phyloP scores from a whole-genome alignment of 371 early-diverging fungal species.

The Smittium culicis region DNA sequence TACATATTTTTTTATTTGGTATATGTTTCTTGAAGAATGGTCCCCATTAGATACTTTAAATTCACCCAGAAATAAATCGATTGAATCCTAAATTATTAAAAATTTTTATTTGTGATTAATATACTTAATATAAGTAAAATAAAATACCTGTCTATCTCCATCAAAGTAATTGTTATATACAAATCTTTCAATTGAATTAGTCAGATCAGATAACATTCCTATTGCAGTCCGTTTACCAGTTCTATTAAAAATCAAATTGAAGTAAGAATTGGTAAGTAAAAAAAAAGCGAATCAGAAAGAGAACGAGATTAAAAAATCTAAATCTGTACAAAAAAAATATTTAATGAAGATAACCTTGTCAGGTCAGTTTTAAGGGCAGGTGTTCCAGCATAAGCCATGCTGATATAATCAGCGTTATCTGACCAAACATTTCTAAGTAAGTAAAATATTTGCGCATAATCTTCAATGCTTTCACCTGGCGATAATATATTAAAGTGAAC shows the following conservation, averaged over 20 bases:
- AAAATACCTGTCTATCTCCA: slow-evolving; percentile 61
- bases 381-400: slow-evolving; percentile 93
- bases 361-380: slow-evolving; percentile 96
- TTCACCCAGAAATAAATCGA: slow-evolving; percentile 61
- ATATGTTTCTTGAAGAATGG: background rate
- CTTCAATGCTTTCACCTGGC: slow-evolving; percentile 42
- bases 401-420: slow-evolving; percentile 94
- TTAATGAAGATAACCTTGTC: slow-evolving; percentile 40
- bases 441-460: slow-evolving; percentile 30
- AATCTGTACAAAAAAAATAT: no score
- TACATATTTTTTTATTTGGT: background rate
- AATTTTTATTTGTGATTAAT: background rate
- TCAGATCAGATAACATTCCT: slow-evolving; percentile 71
- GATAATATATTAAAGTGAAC: slow-evolving; percentile 44
- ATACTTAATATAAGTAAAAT: background rate
- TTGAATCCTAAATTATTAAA: slow-evolving; percentile 34
- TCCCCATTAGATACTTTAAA: slow-evolving; percentile 40
- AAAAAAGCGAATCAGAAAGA: background rate
- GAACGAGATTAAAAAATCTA: no score
- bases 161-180: slow-evolving; percentile 86
- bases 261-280: background rate
- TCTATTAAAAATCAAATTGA: background rate
- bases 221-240: slow-evolving; percentile 72
- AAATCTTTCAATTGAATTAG: slow-evolving; percentile 76
- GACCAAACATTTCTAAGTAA: slow-evolving; percentile 69